Conservation (phyloP, 331 rosid genomes). For the Saraca asoca region DNA sequence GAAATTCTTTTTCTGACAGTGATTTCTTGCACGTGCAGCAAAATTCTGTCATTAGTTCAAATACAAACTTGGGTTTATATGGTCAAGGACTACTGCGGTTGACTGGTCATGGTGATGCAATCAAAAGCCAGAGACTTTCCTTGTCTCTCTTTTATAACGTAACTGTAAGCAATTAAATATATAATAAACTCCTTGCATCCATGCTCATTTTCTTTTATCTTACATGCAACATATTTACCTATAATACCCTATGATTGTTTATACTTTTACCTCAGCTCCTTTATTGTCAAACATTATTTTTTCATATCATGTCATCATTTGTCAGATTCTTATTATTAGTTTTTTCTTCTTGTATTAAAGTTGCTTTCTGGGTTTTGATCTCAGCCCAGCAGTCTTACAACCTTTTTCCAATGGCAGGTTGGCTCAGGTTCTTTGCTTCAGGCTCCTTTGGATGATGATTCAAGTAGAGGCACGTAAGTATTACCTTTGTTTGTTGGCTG, state of each 20-base stretch:
- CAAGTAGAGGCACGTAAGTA: slow-evolving; percentile 76
- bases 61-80: slow-evolving; percentile 88
- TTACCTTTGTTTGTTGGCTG: slow-evolving; percentile 34
- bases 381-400: neutral
- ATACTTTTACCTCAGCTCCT: slow-evolving; percentile 15
- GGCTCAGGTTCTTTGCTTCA: slow-evolving; percentile 91
- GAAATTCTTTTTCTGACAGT: slow-evolving; percentile 33
- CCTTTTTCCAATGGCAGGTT: slow-evolving; percentile 59
- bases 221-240: neutral
- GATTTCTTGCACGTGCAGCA: slow-evolving; percentile 64
- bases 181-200: no score
- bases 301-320: slow-evolving; percentile 16
- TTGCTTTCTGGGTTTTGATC: slow-evolving; percentile 11
- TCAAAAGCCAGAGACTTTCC: slow-evolving; percentile 90
- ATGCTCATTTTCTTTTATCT: neutral
- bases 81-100: slow-evolving; percentile 94
- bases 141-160: slow-evolving; percentile 98
- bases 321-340: neutral
- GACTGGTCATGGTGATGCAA: slow-evolving; percentile 87
- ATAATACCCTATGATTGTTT: slow-evolving; percentile 4
- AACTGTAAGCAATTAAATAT: slow-evolving; percentile 70
- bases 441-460: slow-evolving; percentile 88
- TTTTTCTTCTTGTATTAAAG: neutral
- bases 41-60: slow-evolving; percentile 81
- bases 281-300: neutral